phyloP scores from a whole-genome alignment of 192 early-diverging fungal species.

The Umbelopsis vinacea region DNA sequence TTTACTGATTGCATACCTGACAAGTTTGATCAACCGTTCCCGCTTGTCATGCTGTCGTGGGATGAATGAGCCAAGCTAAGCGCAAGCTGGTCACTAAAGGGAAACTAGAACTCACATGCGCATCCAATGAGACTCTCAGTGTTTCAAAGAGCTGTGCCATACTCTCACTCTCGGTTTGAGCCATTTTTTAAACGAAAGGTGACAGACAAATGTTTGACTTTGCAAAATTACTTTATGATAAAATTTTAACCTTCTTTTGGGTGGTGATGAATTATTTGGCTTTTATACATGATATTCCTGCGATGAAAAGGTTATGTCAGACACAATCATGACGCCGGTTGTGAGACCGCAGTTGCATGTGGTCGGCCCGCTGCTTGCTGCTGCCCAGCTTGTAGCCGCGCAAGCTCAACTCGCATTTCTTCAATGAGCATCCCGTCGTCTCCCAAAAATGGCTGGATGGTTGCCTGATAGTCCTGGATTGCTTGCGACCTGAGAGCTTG shows the following conservation, averaged over 20 bases:
- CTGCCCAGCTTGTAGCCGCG: background rate
- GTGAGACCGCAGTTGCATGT: background rate
- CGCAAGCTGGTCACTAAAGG: too few species aligned
- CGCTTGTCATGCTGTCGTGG: conserved; percentile 40
- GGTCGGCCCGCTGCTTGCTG: background rate
- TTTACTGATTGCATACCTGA: conserved; percentile 16
- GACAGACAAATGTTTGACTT: too few species aligned
- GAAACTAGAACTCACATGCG: background rate
- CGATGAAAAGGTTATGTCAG: too few species aligned
- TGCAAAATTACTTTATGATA: too few species aligned
- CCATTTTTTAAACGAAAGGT: too few species aligned
- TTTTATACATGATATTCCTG: too few species aligned
- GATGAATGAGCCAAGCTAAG: too few species aligned
- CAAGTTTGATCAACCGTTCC: conserved; percentile 45
- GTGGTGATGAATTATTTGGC: too few species aligned
- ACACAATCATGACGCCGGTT: background rate
- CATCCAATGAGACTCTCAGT: background rate
- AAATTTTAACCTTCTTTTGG: too few species aligned
- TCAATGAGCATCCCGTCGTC: conserved; percentile 11
- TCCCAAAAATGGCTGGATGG: background rate
- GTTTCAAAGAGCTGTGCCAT: background rate
- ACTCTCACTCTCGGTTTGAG: background rate
- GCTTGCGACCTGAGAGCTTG: background rate
- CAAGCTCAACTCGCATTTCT: conserved; percentile 3
- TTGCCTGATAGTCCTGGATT: background rate